A percentile compares a stretch with the other conserved stretches of the same genome.
phyloP scores from a whole-genome alignment of 768 basidiomycete species.

The Dentipellis fragilis region DNA sequence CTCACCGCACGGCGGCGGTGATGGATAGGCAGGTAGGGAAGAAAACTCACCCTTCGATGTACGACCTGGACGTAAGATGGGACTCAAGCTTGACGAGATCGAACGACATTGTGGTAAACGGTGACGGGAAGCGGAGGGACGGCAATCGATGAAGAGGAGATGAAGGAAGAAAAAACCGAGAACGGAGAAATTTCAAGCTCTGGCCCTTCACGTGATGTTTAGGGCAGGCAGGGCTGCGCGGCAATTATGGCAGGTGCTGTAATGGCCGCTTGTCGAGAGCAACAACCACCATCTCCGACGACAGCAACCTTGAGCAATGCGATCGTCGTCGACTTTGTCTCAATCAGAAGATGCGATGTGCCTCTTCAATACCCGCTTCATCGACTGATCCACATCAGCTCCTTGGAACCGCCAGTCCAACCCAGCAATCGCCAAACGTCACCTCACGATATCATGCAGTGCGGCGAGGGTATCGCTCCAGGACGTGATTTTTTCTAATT shows the following conservation, averaged over 20 bases:
- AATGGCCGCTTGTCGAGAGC: neutral
- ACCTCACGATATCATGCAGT: too few species aligned
- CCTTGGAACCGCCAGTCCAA: too few species aligned
- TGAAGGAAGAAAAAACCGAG: neutral
- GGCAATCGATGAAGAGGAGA: neutral
- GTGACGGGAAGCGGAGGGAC: neutral
- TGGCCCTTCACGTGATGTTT: neutral
- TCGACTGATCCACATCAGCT: too few species aligned
- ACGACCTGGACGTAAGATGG: constrained; percentile 81
- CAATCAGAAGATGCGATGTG: too few species aligned
- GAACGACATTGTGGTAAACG: constrained; percentile 41
- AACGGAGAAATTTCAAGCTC: neutral
- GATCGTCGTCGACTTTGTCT: too few species aligned
- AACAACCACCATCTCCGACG: neutral
- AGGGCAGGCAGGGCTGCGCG: neutral
- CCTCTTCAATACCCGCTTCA: too few species aligned
- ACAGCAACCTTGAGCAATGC: too few species aligned
- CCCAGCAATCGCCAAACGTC: too few species aligned
- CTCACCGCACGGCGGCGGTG: constrained; percentile 2
- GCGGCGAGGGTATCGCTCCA: too few species aligned
- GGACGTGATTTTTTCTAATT: too few species aligned
- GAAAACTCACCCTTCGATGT: constrained; percentile 78
- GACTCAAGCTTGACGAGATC: constrained; percentile 69
- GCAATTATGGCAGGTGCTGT: neutral
- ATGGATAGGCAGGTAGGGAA: neutral